Evolutionary conservation across 257 asterid species (phyloP).

Genomic region (Galeopsis tetrahit): DNA sequence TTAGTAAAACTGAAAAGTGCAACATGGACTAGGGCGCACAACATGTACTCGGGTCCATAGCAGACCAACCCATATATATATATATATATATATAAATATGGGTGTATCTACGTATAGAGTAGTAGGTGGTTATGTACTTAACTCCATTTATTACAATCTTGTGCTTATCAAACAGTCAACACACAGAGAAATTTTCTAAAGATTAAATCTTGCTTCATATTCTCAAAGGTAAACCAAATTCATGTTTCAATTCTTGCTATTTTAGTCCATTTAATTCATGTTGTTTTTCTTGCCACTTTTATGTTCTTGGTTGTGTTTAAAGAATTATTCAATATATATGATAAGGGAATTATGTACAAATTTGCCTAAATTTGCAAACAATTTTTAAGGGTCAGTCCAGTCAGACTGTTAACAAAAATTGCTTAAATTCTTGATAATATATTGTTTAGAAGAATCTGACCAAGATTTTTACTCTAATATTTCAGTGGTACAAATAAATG

Average conservation of each 20-base stretch:
- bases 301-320: neutral
- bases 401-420: too few relatives aligned
- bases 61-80: too few relatives aligned
- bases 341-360: neutral
- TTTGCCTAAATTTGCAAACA: too few relatives aligned
- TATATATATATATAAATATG: neutral
- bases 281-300: neutral
- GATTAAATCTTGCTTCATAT: neutral
- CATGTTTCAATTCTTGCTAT: neutral
- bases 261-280: neutral
- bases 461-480: neutral
- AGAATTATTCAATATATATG: neutral
- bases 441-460: slow-evolving; percentile 10
- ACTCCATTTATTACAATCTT: slow-evolving; percentile 29
- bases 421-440: neutral
- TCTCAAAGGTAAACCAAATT: slow-evolving; percentile 26
- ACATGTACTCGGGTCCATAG: too few relatives aligned
- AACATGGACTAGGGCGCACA: too few relatives aligned
- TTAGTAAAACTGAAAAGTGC: too few relatives aligned
- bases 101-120: slow-evolving; percentile 10
- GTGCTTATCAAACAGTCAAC: neutral
- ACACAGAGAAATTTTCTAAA: neutral
- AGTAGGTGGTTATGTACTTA: slow-evolving; percentile 27
- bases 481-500: slow-evolving; percentile 34
- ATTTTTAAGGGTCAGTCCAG: too few relatives aligned